Evolutionary conservation across 1,139 yeast genomes (phyloP).

Genomic region (Diutina rugosa): DNA sequence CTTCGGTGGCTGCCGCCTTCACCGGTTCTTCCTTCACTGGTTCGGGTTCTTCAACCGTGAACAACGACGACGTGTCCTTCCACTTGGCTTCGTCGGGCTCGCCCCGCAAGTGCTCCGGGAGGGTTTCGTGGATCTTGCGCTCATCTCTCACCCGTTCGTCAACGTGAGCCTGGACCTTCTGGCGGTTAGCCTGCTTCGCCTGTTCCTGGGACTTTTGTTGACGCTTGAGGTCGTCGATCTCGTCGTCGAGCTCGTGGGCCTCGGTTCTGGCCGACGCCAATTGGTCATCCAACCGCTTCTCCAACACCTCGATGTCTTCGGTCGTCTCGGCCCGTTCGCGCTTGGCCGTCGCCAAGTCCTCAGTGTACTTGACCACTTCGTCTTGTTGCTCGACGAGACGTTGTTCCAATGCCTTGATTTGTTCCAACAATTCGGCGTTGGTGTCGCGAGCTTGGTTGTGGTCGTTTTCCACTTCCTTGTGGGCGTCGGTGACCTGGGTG

Average conservation of each 20-base stretch:
- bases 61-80: conserved; percentile 11
- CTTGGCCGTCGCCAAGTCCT: conserved; percentile 2
- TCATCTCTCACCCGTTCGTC: conserved; percentile 28
- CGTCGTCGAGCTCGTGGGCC: not conserved
- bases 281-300: not conserved
- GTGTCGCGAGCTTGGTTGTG: conserved; percentile 18
- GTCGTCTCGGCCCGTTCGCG: not conserved
- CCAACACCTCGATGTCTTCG: conserved; percentile 4
- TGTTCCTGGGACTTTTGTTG: conserved; percentile 8
- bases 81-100: conserved; percentile 28
- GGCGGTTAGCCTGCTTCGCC: conserved; percentile 11
- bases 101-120: conserved; percentile 39
- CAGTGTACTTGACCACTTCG: conserved; percentile 19
- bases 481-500: conserved; percentile 25
- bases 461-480: conserved; percentile 22
- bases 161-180: conserved; percentile 14
- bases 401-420: conserved; percentile 22
- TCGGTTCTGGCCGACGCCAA: not conserved
- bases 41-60: not conserved
- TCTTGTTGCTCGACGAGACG: conserved; percentile 23
- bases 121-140: conserved; percentile 31
- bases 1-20: conserved; percentile 13
- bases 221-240: conserved; percentile 7
- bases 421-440: conserved; percentile 21
- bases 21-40: not conserved